phyloP scores from a whole-genome alignment of 148 eudicot genomes.

The Nepenthes gracilis region DNA sequence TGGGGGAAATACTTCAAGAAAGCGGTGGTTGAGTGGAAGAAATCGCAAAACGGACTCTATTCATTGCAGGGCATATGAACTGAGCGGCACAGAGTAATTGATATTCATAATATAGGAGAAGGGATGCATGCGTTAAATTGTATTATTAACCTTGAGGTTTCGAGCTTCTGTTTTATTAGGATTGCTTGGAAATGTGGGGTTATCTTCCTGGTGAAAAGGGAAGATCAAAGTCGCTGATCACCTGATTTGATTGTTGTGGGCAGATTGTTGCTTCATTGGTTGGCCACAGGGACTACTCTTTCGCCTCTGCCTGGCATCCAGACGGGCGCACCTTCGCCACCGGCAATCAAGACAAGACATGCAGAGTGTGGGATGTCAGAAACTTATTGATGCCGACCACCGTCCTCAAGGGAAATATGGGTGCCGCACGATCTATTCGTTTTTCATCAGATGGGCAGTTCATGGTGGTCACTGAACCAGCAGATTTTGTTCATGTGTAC shows the following conservation, averaged over 20 bases:
- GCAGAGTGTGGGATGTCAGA: slow-evolving; percentile 80
- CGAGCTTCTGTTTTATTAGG: too few species aligned
- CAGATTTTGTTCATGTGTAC: slow-evolving; percentile 81
- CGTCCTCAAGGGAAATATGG: slow-evolving; percentile 71
- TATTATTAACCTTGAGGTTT: too few species aligned
- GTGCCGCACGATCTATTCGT: slow-evolving; percentile 71
- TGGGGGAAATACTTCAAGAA: too few species aligned
- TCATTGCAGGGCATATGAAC: too few species aligned
- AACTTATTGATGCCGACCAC: slow-evolving; percentile 41
- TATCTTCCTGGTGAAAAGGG: too few species aligned
- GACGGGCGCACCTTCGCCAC: slow-evolving; percentile 66
- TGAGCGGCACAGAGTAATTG: too few species aligned
- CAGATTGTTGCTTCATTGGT: slow-evolving; percentile 54
- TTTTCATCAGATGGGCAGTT: slow-evolving; percentile 77
- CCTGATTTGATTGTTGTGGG: neutral
- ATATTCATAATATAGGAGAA: too few species aligned
- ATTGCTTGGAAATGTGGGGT: too few species aligned
- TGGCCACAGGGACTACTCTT: slow-evolving; percentile 76
- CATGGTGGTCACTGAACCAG: slow-evolving; percentile 80
- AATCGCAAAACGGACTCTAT: too few species aligned
- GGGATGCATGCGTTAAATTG: too few species aligned
- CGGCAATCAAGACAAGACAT: slow-evolving; percentile 88
- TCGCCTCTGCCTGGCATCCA: slow-evolving; percentile 95
- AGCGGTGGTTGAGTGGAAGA: too few species aligned
- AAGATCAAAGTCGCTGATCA: too few species aligned